These are phyloP conservation scores for Penicillium parvum DNA, from an alignment of 495 filamentous ascomycete species.

Conservation along the genomic window DNA sequence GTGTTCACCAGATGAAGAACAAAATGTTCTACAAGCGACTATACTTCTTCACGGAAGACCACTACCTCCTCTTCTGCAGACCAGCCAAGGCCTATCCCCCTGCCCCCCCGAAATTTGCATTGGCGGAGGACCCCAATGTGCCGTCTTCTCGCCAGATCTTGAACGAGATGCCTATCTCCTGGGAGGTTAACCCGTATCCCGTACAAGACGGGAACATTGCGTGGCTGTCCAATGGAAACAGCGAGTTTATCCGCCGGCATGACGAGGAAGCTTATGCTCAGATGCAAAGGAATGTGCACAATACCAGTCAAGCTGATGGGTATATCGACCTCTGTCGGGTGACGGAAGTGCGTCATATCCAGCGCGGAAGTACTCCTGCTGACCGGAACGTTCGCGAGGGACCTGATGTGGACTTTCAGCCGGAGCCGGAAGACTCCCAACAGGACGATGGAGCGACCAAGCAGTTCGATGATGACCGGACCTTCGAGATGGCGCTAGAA, in stretches of 20 bases:
- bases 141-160: conserved; percentile 55
- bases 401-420: conserved; percentile 47
- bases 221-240: conserved; percentile 52
- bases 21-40: conserved; percentile 66
- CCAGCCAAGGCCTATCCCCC: conserved; percentile 64
- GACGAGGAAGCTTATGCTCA: conserved; percentile 62
- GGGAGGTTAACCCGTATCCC: conserved; percentile 61
- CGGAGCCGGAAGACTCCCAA: conserved; percentile 40
- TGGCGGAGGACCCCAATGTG: conserved; percentile 34
- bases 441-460: conserved; percentile 50
- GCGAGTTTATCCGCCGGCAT: conserved; percentile 41
- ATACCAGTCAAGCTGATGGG: conserved; percentile 58
- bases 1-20: conserved; percentile 55
- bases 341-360: conserved; percentile 51
- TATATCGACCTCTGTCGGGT: conserved; percentile 63
- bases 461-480: conserved; percentile 53
- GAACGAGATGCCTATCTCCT: conserved; percentile 56
- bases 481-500: conserved; percentile 59
- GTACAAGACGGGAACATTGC: conserved; percentile 49
- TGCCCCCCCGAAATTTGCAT: conserved; percentile 54
- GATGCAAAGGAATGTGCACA: conserved; percentile 55
- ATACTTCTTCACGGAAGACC: conserved; percentile 68
- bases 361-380: conserved; percentile 44
- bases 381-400: conserved; percentile 49
- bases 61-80: conserved; percentile 61